Conservation (phyloP, 495 filamentous ascomycete genomes). For the Tuber calosporum region DNA sequence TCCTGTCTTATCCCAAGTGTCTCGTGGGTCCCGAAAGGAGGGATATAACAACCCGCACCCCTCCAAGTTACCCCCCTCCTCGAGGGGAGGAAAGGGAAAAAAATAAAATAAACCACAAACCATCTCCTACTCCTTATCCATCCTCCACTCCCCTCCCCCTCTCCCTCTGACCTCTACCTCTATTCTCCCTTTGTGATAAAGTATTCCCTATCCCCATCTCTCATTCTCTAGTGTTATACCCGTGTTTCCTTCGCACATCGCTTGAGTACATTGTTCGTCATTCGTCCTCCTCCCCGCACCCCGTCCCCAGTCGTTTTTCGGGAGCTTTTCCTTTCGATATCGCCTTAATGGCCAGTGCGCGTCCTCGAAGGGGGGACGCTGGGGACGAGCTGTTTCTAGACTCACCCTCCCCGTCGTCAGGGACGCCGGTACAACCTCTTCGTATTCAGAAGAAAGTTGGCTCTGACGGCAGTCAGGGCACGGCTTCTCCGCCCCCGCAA, state of each 20-base stretch:
- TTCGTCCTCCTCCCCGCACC: constrained; percentile 2
- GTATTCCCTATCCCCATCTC: background rate
- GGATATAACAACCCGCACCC: background rate
- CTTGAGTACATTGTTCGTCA: background rate
- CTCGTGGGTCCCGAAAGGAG: constrained; percentile 13
- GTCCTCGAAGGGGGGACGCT: constrained; percentile 28
- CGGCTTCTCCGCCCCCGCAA: constrained; percentile 49
- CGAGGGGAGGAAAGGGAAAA: background rate
- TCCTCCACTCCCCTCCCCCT: constrained; percentile 2
- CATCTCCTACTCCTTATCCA: constrained; percentile 10
- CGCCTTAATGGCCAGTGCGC: constrained; percentile 31
- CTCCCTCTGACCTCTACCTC: constrained; percentile 3
- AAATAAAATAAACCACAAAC: background rate
- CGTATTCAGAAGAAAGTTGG: constrained; percentile 66
- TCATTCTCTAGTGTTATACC: background rate
- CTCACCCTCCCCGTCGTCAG: constrained; percentile 38
- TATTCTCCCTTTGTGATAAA: constrained; percentile 9
- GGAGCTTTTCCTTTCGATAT: constrained; percentile 6
- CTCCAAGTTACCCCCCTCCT: constrained; percentile 4
- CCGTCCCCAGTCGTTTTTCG: background rate
- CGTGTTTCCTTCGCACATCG: background rate
- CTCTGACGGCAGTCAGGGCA: constrained; percentile 32
- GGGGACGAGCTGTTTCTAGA: constrained; percentile 69
- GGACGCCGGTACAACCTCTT: constrained; percentile 67
- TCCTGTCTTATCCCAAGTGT: background rate